phyloP scores from a whole-genome alignment of 2,329 filamentous ascomycete species.

The Nannizziopsis arthrosporioides region DNA sequence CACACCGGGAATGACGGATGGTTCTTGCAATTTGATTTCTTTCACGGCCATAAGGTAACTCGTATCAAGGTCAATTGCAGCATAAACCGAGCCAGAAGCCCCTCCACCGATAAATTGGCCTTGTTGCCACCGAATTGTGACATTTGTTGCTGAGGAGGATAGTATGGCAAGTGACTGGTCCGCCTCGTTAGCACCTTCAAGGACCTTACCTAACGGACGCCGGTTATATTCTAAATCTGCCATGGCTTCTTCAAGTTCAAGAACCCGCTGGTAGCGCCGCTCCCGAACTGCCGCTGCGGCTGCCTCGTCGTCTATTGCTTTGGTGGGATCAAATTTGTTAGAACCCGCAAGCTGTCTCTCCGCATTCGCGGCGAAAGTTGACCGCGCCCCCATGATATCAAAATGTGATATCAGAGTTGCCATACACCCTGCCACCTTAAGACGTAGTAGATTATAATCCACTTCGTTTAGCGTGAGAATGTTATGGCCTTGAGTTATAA shows the following conservation, averaged over 20 bases:
- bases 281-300: constrained; percentile 62
- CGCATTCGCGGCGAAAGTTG: constrained; percentile 81
- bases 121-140: constrained; percentile 94
- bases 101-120: constrained; percentile 96
- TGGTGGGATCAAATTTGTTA: constrained; percentile 65
- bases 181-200: constrained; percentile 91
- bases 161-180: constrained; percentile 89
- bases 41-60: constrained; percentile 97
- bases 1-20: constrained; percentile 87
- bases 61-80: constrained; percentile 91
- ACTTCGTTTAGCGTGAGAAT: constrained; percentile 82
- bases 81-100: constrained; percentile 94
- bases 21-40: constrained; percentile 93
- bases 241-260: constrained; percentile 64
- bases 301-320: constrained; percentile 68
- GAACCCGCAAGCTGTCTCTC: constrained; percentile 75
- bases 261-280: constrained; percentile 61
- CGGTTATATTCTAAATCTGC: constrained; percentile 72
- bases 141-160: constrained; percentile 86
- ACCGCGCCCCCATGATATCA: constrained; percentile 95
- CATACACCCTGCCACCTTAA: constrained; percentile 95
- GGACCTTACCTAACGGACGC: constrained; percentile 74
- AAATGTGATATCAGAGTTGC: constrained; percentile 94
- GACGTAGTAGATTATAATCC: constrained; percentile 70
- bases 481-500: constrained; percentile 87